phyloP scores from a whole-genome alignment of 1,139 yeast species.

The Candida neerlandica region DNA sequence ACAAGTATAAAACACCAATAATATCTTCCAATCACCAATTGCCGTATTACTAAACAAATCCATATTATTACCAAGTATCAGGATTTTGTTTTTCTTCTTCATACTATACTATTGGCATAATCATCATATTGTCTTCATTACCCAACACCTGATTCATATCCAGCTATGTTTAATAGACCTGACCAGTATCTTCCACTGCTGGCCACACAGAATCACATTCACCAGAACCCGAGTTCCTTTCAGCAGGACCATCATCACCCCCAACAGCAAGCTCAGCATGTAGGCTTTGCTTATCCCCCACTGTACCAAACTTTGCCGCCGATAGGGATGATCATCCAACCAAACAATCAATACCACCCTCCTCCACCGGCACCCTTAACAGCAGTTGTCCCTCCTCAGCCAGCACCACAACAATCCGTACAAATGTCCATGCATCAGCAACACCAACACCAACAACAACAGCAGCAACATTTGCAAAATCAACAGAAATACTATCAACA shows the following conservation, averaged over 20 bases:
- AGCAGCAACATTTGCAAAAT: slow-evolving; percentile 4
- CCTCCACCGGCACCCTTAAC: slow-evolving; percentile 4
- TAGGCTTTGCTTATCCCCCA: neutral
- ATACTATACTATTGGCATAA: neutral
- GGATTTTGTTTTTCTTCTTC: neutral
- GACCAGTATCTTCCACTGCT: slow-evolving; percentile 6
- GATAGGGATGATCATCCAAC: slow-evolving; percentile 5
- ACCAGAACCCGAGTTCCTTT: slow-evolving; percentile 1
- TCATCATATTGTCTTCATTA: neutral
- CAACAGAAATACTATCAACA: neutral
- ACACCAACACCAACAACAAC: slow-evolving; percentile 7
- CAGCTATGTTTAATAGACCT: slow-evolving; percentile 11
- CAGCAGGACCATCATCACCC: slow-evolving; percentile 2
- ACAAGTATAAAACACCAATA: slow-evolving; percentile 3
- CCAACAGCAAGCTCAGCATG: neutral
- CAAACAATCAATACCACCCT: slow-evolving; percentile 3
- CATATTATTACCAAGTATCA: neutral
- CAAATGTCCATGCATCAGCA: slow-evolving; percentile 4
- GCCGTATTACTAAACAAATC: slow-evolving; percentile 1
- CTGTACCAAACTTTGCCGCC: slow-evolving; percentile 4
- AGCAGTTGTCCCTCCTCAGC: slow-evolving; percentile 1
- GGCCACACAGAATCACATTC: neutral
- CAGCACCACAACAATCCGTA: neutral
- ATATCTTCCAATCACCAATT: slow-evolving; percentile 1
- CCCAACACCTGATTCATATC: neutral